Percentiles rank a stretch among this genome's conserved stretches.
These are phyloP conservation scores for Seminavis robusta DNA, from an alignment of 108 stramenopile genomes.

Conservation along the genomic window DNA sequence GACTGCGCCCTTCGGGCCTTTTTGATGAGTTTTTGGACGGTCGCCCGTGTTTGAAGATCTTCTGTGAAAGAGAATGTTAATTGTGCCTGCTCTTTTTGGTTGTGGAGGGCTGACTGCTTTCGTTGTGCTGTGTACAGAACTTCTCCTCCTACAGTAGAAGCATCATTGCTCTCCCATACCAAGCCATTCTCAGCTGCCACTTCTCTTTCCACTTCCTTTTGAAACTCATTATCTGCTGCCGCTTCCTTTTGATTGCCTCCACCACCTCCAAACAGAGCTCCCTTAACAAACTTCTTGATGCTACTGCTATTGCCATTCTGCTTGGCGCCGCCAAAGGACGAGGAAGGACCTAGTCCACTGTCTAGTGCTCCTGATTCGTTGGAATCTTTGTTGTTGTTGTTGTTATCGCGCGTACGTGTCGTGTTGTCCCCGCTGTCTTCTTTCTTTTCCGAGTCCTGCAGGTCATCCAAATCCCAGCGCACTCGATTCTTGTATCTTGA, in stretches of 20 bases:
- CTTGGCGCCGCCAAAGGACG: background rate
- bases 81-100: background rate
- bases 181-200: conserved; percentile 23
- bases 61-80: conserved; percentile 28
- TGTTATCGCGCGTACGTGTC: background rate
- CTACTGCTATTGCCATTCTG: conserved; percentile 5
- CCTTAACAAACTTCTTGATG: conserved; percentile 46
- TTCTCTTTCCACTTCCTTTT: conserved; percentile 35
- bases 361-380: too few relatives aligned
- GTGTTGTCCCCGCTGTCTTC: background rate
- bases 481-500: conserved; percentile 43
- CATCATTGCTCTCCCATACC: conserved; percentile 43
- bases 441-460: background rate
- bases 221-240: conserved; percentile 5
- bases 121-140: conserved; percentile 17
- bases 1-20: conserved; percentile 59
- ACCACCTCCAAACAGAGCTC: conserved; percentile 33
- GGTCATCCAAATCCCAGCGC: conserved; percentile 23
- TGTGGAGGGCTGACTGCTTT: too few relatives aligned
- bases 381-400: background rate
- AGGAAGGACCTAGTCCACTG: too few relatives aligned
- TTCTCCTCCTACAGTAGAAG: conserved; percentile 24
- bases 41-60: conserved; percentile 31
- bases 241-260: conserved; percentile 5
- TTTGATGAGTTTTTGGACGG: conserved; percentile 37